Percentiles rank a stretch among this genome's conserved stretches.
phyloP scores from a whole-genome alignment of 108 stramenopile genomes.

The Pelagomonas calceolata region DNA sequence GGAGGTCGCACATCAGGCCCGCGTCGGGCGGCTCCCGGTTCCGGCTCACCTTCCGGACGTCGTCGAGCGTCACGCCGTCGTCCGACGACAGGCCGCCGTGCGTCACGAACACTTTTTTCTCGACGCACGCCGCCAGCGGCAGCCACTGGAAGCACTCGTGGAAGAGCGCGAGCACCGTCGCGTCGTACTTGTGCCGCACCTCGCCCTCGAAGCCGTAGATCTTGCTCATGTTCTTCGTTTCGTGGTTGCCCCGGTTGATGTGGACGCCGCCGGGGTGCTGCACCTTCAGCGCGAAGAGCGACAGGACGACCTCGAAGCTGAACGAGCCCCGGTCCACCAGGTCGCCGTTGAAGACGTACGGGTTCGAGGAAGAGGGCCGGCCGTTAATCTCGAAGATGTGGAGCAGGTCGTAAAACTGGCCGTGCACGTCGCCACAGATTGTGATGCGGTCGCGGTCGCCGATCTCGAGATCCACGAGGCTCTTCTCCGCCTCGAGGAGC shows the following conservation, averaged over 20 bases:
- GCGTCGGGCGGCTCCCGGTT: constrained; percentile 80
- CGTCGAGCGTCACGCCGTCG: constrained; percentile 72
- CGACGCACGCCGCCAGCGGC: constrained; percentile 74
- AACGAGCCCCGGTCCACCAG: constrained; percentile 95
- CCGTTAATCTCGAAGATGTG: constrained; percentile 93
- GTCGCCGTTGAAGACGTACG: constrained; percentile 97
- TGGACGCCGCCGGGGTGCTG: constrained; percentile 65
- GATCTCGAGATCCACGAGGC: constrained; percentile 59
- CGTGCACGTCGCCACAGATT: constrained; percentile 94
- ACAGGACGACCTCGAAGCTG: constrained; percentile 82
- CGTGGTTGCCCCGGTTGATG: constrained; percentile 90
- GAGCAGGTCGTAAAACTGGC: constrained; percentile 96
- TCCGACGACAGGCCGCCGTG: constrained; percentile 84
- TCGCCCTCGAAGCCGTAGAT: constrained; percentile 99
- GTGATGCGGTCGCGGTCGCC: constrained; percentile 42
- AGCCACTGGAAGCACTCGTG: constrained; percentile 77
- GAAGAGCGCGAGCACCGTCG: constrained; percentile 86
- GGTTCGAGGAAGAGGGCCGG: constrained; percentile 62
- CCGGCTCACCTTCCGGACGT: constrained; percentile 68
- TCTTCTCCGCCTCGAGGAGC: constrained; percentile 47
- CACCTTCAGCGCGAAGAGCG: constrained; percentile 77
- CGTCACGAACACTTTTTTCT: constrained; percentile 77
- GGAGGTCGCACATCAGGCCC: constrained; percentile 90
- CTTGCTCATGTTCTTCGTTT: constrained; percentile 97
- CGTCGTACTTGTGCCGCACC: constrained; percentile 94